Percentiles rank a stretch among this genome's conserved stretches.
These are phyloP conservation scores for Bimuria novae-zelandiae DNA, from an alignment of 2,329 filamentous ascomycete genomes.

Conservation along the genomic window DNA sequence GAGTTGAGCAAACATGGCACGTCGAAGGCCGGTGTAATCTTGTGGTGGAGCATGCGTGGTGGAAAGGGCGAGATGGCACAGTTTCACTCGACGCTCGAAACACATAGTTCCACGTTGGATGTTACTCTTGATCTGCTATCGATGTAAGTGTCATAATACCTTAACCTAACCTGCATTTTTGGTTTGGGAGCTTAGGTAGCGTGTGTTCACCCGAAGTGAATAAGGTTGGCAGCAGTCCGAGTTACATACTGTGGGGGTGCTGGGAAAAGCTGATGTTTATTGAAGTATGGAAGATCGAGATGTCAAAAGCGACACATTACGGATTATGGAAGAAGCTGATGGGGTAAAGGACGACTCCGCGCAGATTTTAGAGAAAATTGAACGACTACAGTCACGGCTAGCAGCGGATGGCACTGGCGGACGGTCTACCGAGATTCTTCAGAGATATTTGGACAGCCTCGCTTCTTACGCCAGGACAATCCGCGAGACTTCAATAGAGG, in stretches of 20 bases:
- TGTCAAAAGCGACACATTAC: slow-evolving; percentile 15
- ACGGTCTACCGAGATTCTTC: slow-evolving; percentile 4
- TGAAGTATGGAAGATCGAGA: slow-evolving; percentile 7
- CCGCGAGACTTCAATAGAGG: neutral
- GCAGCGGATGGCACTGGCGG: slow-evolving; percentile 1
- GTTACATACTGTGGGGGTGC: neutral
- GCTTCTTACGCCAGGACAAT: slow-evolving; percentile 13
- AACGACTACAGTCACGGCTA: slow-evolving; percentile 10
- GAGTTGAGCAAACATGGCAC: neutral
- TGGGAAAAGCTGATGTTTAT: neutral
- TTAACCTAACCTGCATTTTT: too few relatives aligned
- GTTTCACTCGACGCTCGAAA: slow-evolving; percentile 10
- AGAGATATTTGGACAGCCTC: slow-evolving; percentile 16
- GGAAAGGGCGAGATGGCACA: slow-evolving; percentile 14
- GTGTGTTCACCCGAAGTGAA: too few relatives aligned
- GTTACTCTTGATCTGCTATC: slow-evolving; percentile 12
- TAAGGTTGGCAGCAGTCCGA: too few relatives aligned
- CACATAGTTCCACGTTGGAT: slow-evolving; percentile 12
- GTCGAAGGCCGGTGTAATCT: neutral
- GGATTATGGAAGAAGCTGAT: slow-evolving; percentile 9
- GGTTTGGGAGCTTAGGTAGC: too few relatives aligned
- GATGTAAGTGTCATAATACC: neutral
- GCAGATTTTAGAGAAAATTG: slow-evolving; percentile 16
- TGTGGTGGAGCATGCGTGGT: slow-evolving; percentile 8
- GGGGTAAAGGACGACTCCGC: slow-evolving; percentile 18